Conservation (phyloP, 176 grass and related monocot genomes). For the Saccharum officinarum region DNA sequence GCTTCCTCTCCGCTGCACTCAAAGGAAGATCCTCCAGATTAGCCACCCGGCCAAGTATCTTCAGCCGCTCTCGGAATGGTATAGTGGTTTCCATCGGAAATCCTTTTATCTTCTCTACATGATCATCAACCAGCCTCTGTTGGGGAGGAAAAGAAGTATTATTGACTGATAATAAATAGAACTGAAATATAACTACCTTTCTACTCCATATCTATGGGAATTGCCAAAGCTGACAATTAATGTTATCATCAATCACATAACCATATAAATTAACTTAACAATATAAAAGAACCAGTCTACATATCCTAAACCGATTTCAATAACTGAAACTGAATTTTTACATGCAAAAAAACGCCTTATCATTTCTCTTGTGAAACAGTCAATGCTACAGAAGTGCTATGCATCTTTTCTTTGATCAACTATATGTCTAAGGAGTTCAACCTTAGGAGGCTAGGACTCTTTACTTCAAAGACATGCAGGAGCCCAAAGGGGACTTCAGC, state of each 20-base stretch:
- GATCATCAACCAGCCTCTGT: constrained; percentile 85
- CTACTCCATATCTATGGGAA: background rate
- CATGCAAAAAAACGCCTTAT: background rate
- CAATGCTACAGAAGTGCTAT: background rate
- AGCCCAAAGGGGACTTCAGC: background rate
- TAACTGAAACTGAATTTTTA: constrained; percentile 6
- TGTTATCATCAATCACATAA: constrained; percentile 7
- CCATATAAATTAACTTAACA: background rate
- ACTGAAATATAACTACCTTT: background rate
- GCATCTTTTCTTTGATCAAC: background rate
- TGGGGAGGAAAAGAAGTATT: constrained; percentile 15
- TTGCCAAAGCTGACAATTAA: background rate
- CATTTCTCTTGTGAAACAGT: constrained; percentile 6
- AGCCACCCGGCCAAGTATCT: constrained; percentile 86
- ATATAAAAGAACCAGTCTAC: background rate
- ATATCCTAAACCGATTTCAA: background rate
- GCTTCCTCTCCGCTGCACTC: constrained; percentile 82
- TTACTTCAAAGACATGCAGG: background rate
- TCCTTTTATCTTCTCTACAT: constrained; percentile 75
- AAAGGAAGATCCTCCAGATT: constrained; percentile 97
- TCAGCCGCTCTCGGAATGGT: constrained; percentile 87
- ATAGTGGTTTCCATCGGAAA: constrained; percentile 78
- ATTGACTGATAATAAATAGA: constrained; percentile 8
- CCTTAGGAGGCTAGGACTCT: background rate
- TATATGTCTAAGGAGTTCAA: constrained; percentile 9